A percentile compares a stretch with the other conserved stretches of the same genome.
phyloP scores from a whole-genome alignment of 306 rosid genomes.

The Medicago ruthenica region DNA sequence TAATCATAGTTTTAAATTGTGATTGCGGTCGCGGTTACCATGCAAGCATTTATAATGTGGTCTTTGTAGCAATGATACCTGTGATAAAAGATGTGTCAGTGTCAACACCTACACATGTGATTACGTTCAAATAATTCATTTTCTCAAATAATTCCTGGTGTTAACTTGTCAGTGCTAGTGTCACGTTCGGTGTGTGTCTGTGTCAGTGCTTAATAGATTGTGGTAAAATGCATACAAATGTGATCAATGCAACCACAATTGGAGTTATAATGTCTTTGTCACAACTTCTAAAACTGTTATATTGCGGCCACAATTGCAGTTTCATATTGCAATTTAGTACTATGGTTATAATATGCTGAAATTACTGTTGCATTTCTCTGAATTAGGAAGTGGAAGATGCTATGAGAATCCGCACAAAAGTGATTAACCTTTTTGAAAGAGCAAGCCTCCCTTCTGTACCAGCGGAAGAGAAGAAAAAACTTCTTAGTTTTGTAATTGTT shows the following conservation, averaged over 20 bases:
- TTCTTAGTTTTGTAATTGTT: slow-evolving; percentile 89
- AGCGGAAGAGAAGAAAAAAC: slow-evolving; percentile 84
- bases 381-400: slow-evolving; percentile 97
- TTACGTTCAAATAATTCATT: no score
- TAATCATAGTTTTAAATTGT: no score
- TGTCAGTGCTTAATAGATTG: no score
- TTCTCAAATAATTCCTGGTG: no score
- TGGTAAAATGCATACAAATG: no score
- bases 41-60: no score
- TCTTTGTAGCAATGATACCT: no score
- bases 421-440: slow-evolving; percentile 82
- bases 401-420: slow-evolving; percentile 71
- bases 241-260: neutral
- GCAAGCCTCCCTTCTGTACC: slow-evolving; percentile 74
- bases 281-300: neutral
- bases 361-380: slow-evolving; percentile 16
- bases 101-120: no score
- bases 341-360: slow-evolving; percentile 1
- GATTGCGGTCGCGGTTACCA: neutral
- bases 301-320: neutral
- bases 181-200: no score
- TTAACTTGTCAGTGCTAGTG: no score
- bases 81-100: no score
- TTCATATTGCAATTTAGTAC: neutral
- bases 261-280: neutral